Evolutionary conservation across 345 rosid genomes (phyloP).

Genomic region (Camelina neglecta): DNA sequence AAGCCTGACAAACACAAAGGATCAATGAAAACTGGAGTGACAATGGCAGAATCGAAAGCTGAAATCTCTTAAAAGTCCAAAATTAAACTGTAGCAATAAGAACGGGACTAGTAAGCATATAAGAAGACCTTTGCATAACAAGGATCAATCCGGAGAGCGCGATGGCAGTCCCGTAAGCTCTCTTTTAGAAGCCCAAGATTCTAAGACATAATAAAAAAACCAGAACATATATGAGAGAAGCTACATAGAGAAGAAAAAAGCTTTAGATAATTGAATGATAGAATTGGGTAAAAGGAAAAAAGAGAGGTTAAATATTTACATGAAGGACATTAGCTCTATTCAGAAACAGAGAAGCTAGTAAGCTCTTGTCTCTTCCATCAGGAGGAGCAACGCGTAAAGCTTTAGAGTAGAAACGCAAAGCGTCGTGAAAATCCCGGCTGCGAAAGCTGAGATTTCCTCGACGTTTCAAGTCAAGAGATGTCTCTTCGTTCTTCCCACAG

Average conservation of each 20-base stretch:
- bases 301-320: constrained; percentile 31
- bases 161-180: constrained; percentile 72
- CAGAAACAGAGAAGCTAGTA: constrained; percentile 69
- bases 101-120: neutral
- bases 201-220: constrained; percentile 36
- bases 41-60: neutral
- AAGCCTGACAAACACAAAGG: constrained; percentile 51
- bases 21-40: neutral
- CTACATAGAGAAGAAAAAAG: neutral
- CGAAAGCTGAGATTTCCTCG: constrained; percentile 63
- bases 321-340: constrained; percentile 73
- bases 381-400: constrained; percentile 79
- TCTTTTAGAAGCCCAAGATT: constrained; percentile 58
- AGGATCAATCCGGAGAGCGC: constrained; percentile 74
- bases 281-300: neutral
- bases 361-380: constrained; percentile 72
- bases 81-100: neutral
- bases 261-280: neutral
- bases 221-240: neutral
- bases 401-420: constrained; percentile 70
- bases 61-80: neutral
- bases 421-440: constrained; percentile 48
- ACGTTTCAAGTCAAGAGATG: constrained; percentile 65
- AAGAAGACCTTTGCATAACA: constrained; percentile 71
- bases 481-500: constrained; percentile 61